phyloP scores from a whole-genome alignment of 1,284 basidiomycete species.

The Trametes polyzona region DNA sequence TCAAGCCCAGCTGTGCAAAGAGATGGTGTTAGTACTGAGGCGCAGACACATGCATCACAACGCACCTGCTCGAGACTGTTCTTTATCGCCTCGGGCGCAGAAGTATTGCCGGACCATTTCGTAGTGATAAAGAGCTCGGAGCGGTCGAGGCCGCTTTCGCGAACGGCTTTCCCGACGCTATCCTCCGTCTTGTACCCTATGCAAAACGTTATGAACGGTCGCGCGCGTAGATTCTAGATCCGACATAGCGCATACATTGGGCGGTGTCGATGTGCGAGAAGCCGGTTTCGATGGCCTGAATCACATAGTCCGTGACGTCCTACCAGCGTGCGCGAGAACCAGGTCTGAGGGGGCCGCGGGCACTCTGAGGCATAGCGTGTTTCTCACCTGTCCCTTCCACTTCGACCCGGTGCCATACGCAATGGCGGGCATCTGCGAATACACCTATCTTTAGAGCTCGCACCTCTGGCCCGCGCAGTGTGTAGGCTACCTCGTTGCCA shows the following conservation, averaged over 20 bases:
- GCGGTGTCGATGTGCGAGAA: constrained; percentile 42
- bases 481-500: constrained; percentile 31
- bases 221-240: no score
- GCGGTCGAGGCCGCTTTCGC: constrained; percentile 39
- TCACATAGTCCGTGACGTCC: constrained; percentile 41
- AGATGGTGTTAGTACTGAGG: background rate
- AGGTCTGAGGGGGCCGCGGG: no score
- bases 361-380: no score
- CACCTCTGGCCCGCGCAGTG: background rate
- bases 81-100: constrained; percentile 55
- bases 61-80: constrained; percentile 62
- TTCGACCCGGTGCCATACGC: constrained; percentile 39
- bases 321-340: no score
- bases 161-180: constrained; percentile 43
- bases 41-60: background rate
- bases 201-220: no score
- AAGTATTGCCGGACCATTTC: constrained; percentile 60
- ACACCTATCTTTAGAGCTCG: background rate
- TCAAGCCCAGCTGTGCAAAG: constrained; percentile 55
- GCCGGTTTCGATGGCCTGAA: constrained; percentile 39
- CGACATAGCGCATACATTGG: constrained; percentile 35
- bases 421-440: constrained; percentile 34
- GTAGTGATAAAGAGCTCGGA: constrained; percentile 47
- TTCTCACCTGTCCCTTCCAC: constrained; percentile 37
- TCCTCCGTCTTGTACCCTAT: constrained; percentile 45